Evolutionary conservation across 805 yeast species (phyloP).

Genomic region (Ogataea parapolymorpha): DNA sequence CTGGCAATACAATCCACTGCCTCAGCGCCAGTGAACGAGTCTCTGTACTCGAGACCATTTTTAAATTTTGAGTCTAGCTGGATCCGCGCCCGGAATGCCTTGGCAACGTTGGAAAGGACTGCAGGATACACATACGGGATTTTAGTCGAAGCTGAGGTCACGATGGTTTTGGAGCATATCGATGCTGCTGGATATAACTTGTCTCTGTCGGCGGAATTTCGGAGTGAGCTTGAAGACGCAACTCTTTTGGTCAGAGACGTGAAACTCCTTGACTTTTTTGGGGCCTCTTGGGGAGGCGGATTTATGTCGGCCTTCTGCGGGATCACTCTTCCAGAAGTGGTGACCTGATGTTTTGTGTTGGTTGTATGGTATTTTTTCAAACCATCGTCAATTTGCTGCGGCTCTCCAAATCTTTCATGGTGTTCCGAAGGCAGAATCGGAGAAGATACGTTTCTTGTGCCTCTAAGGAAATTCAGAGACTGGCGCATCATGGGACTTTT

Average conservation of each 20-base stretch:
- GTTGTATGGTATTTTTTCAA: constrained; percentile 35
- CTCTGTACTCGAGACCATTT: constrained; percentile 88
- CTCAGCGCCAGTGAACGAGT: constrained; percentile 89
- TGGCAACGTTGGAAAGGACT: constrained; percentile 78
- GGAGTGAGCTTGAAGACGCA: constrained; percentile 31
- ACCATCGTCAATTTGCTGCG: constrained; percentile 13
- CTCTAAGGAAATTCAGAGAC: constrained; percentile 35
- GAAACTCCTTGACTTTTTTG: constrained; percentile 45
- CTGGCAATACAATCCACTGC: constrained; percentile 89
- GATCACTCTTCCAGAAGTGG: constrained; percentile 42
- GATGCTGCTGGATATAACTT: constrained; percentile 28
- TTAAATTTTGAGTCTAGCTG: constrained; percentile 76
- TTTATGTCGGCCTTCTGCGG: constrained; percentile 44
- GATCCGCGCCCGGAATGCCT: constrained; percentile 65
- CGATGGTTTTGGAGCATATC: constrained; percentile 42
- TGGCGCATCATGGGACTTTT: constrained; percentile 38
- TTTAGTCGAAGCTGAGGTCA: constrained; percentile 41
- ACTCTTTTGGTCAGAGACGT: constrained; percentile 42
- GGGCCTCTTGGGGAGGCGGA: constrained; percentile 23
- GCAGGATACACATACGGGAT: constrained; percentile 89
- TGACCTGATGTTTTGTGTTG: constrained; percentile 33
- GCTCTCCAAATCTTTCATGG: constrained; percentile 5
- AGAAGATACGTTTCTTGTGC: constrained; percentile 26
- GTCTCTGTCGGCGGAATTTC: constrained; percentile 31
- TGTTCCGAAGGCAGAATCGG: constrained; percentile 22